phyloP scores from a whole-genome alignment of 1,139 yeast species.

The Sugiyamaella castrensis region DNA sequence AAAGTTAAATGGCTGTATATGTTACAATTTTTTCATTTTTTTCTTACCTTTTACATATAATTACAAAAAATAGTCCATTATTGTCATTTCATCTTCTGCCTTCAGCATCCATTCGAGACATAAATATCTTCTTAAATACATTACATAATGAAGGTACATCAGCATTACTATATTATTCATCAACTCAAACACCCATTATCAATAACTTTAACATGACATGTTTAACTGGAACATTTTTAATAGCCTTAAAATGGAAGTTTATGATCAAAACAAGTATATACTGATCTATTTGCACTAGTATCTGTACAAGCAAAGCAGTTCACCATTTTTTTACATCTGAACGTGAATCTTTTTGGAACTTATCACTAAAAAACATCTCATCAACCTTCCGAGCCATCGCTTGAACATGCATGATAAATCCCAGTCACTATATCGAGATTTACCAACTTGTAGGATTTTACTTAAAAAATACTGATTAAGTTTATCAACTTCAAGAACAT shows the following conservation, averaged over 20 bases:
- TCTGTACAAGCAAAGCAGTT: slow-evolving; percentile 81
- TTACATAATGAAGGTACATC: slow-evolving; percentile 85
- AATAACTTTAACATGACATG: slow-evolving; percentile 88
- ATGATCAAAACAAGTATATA: slow-evolving; percentile 88
- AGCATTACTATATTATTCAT: slow-evolving; percentile 78
- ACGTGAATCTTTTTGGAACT: slow-evolving; percentile 79
- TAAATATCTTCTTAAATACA: slow-evolving; percentile 71
- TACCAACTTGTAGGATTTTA: slow-evolving; percentile 65
- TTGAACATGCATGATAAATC: slow-evolving; percentile 87
- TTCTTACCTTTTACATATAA: too few species aligned
- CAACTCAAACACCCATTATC: slow-evolving; percentile 81
- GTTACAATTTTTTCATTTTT: too few species aligned
- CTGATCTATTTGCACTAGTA: slow-evolving; percentile 88
- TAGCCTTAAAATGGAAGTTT: slow-evolving; percentile 83
- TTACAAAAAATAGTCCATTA: too few species aligned
- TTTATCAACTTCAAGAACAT: slow-evolving; percentile 71
- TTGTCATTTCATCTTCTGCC: background rate
- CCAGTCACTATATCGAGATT: slow-evolving; percentile 69
- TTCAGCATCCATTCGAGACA: slow-evolving; percentile 9
- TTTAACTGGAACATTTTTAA: slow-evolving; percentile 65
- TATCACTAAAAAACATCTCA: slow-evolving; percentile 81
- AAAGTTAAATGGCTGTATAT: too few species aligned
- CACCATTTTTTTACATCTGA: slow-evolving; percentile 84
- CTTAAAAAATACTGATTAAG: slow-evolving; percentile 62
- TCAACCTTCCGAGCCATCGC: slow-evolving; percentile 81